Evolutionary conservation across 495 filamentous ascomycete genomes (phyloP).

Genomic region (Penicillium silybi): DNA sequence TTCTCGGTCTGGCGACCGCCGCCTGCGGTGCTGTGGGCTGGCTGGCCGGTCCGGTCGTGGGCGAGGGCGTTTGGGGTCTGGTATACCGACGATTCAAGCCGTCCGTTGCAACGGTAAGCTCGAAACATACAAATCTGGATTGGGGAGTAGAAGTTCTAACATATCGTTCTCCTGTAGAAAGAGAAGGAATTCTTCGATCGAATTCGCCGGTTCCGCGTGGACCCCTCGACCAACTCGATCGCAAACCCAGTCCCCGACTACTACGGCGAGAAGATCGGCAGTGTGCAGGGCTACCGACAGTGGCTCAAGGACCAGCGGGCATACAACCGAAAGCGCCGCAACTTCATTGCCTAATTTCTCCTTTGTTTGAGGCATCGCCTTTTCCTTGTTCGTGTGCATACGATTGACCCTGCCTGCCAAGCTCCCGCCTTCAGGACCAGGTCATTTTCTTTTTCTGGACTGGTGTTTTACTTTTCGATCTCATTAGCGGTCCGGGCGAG

Average conservation of each 20-base stretch:
- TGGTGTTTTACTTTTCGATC: conserved; percentile 23
- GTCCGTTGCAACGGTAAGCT: conserved; percentile 63
- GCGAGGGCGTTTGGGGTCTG: conserved; percentile 68
- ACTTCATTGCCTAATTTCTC: conserved; percentile 43
- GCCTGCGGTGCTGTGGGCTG: conserved; percentile 74
- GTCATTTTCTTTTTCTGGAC: conserved; percentile 21
- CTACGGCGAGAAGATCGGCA: conserved; percentile 89
- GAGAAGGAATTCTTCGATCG: conserved; percentile 87
- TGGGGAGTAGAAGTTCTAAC: background rate
- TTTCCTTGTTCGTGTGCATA: conserved; percentile 21
- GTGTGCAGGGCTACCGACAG: conserved; percentile 81
- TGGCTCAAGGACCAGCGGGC: conserved; percentile 97
- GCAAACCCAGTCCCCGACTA: conserved; percentile 71
- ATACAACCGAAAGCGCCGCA: conserved; percentile 88
- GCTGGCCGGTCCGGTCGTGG: conserved; percentile 78
- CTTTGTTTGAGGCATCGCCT: conserved; percentile 4
- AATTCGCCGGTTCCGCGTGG: conserved; percentile 85
- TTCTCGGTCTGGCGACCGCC: conserved; percentile 71
- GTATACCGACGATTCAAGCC: conserved; percentile 60
- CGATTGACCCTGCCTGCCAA: conserved; percentile 5
- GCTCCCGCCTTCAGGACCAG: conserved; percentile 6
- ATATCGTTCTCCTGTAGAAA: conserved; percentile 52
- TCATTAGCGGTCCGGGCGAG: conserved; percentile 27
- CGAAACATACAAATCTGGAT: background rate
- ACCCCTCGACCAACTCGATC: conserved; percentile 67